Conservation (phyloP, 805 yeast species). For the Danielia reshetovae region DNA sequence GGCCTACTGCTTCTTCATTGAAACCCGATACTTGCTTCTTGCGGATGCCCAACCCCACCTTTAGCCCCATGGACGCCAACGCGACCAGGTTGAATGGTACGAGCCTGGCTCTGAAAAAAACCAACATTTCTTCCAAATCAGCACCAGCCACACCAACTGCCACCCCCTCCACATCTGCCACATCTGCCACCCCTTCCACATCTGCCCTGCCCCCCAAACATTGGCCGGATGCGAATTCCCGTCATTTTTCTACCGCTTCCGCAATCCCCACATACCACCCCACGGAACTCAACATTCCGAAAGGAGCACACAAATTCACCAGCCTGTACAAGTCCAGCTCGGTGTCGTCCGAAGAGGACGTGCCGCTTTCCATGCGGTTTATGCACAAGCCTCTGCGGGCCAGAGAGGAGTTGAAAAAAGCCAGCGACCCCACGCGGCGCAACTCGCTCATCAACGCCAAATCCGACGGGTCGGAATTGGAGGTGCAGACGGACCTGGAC, state of each 20-base stretch:
- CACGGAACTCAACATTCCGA: no score
- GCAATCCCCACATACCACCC: no score
- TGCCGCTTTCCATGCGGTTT: constrained; percentile 31
- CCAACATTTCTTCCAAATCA: no score
- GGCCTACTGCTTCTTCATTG: no score
- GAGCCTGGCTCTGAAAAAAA: no score
- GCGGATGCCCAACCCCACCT: no score
- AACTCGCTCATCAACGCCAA: constrained; percentile 25
- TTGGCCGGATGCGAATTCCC: neutral
- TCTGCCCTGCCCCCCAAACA: neutral
- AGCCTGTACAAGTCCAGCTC: constrained; percentile 3
- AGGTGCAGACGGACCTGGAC: neutral
- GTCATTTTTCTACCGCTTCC: no score
- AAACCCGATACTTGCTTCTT: no score
- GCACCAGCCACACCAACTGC: no score
- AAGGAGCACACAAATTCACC: neutral
- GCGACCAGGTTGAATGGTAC: no score
- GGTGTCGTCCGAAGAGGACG: constrained; percentile 6
- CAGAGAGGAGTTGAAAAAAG: constrained; percentile 25
- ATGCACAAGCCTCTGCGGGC: constrained; percentile 40
- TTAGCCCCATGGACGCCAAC: no score
- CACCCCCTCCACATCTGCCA: neutral
- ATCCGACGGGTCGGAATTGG: constrained; percentile 3
- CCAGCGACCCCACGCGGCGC: constrained; percentile 26
- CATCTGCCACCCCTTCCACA: neutral